Percentiles rank a stretch among this genome's conserved stretches.
These are phyloP conservation scores for Globisporangium lucens DNA, from an alignment of 352 stramenopile genomes.

Conservation along the genomic window DNA sequence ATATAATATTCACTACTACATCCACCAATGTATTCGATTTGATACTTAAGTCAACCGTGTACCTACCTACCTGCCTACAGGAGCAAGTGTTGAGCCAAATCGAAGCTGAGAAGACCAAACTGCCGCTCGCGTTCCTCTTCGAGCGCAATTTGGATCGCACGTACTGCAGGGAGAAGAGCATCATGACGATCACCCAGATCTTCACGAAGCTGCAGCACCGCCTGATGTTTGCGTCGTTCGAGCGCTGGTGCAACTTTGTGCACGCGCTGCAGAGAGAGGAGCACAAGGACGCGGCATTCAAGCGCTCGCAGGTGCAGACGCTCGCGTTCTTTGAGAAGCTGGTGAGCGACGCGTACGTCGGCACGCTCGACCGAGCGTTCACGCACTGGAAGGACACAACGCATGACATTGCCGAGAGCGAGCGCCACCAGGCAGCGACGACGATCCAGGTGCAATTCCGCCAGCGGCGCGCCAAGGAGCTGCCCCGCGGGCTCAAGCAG, in stretches of 20 bases:
- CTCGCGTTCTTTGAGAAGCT: conserved; percentile 52
- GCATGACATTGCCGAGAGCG: conserved; percentile 10
- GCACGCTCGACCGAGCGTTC: conserved; percentile 36
- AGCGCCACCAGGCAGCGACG: conserved; percentile 32
- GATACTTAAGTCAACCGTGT: too few relatives aligned
- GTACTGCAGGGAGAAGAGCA: conserved; percentile 54
- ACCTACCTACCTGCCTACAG: conserved; percentile 11
- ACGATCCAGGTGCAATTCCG: conserved; percentile 46
- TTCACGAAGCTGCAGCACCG: conserved; percentile 70
- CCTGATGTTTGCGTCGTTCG: conserved; percentile 42
- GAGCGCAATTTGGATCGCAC: conserved; percentile 57
- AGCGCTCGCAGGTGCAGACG: conserved; percentile 32
- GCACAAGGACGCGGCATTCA: conserved; percentile 24
- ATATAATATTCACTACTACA: not conserved
- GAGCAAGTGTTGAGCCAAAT: conserved; percentile 38
- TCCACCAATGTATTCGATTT: too few relatives aligned
- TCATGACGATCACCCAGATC: conserved; percentile 53
- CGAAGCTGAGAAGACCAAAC: conserved; percentile 43
- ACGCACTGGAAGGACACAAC: conserved; percentile 26
- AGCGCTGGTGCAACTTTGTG: conserved; percentile 34
- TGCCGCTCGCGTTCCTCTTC: conserved; percentile 75
- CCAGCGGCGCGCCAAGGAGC: conserved; percentile 28
- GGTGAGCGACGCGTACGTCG: conserved; percentile 55
- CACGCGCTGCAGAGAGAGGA: conserved; percentile 19
- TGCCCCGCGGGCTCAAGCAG: conserved; percentile 36